Base-by-base conservation (phyloP, 257 asterid species). In the Gentiana macrophylla region DNA sequence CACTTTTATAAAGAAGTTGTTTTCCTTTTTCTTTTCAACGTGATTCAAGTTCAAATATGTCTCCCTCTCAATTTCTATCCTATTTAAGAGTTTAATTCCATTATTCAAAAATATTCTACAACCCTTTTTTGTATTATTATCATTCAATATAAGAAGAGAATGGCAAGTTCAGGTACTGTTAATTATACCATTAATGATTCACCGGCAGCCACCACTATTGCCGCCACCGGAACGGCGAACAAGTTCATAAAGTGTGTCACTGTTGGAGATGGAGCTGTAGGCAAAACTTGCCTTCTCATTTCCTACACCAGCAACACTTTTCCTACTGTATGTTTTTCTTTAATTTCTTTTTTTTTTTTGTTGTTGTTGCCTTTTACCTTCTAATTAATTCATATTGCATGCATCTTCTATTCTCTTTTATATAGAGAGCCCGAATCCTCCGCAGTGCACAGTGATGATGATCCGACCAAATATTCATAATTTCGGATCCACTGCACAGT, bases 261-360 rank as follows among this genome's bases (percentile, higher is more conserved):
- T 2, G 78, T 72, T 50, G 78, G 78, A 56, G 78, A 72, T 67
- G 78, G 78, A 50, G 78, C 78, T 63, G 78, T 72, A 60, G 78
- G 78, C 6, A 72, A 72, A 53, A 72, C 78, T 2, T 72, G 78
- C 32, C 78, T 72, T 64, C 78, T 72, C 55, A 72, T 72, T 59
- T 72, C 77, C 55, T 24, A 24, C 24, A 24, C 24, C 24, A 24
- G 24, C 24, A 24, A 24, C 24, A 24, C 24, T 24, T 24, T 72
- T 48, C 78, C 78, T 4, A 68, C 74, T 55, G 74, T 72, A 56
- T 41, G 53, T 12, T 53, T 7, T 24, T 36, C 1, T 43, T 37
- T 1, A 32, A 3, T 35, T 37, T 38, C 9, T 15, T 12, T 55
- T 52, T 24, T 24, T 0, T 24, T 24, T 24, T 24, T 24, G 24